These are phyloP conservation scores for Boletus huronensis DNA, from an alignment of 768 basidiomycete species.

Conservation along the genomic window DNA sequence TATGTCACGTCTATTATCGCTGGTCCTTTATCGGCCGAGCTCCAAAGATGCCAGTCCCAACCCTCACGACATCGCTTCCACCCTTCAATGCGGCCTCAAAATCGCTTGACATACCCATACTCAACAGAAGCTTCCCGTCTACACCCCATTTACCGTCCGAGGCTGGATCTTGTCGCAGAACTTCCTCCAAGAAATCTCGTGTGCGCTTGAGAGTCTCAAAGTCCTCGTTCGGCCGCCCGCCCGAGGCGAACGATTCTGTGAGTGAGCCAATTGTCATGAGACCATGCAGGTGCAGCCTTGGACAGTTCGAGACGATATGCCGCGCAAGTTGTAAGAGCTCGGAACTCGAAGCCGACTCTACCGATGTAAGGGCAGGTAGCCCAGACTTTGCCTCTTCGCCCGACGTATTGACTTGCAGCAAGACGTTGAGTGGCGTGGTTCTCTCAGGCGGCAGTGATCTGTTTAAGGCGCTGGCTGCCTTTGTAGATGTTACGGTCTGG, in stretches of 20 bases:
- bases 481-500: conserved; percentile 81
- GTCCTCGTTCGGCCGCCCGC: conserved; percentile 57
- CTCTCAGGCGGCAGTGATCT: conserved; percentile 63
- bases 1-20: conserved; percentile 14
- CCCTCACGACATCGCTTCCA: conserved; percentile 85
- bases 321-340: conserved; percentile 66
- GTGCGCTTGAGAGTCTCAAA: conserved; percentile 69
- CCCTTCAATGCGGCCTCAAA: conserved; percentile 82
- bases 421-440: conserved; percentile 63
- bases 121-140: conserved; percentile 54
- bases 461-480: conserved; percentile 76
- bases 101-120: conserved; percentile 98
- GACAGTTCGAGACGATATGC: conserved; percentile 70
- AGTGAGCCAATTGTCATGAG: conserved; percentile 97
- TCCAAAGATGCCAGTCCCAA: conserved; percentile 91
- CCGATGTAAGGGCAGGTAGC: conserved; percentile 52
- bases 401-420: conserved; percentile 94
- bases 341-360: conserved; percentile 30
- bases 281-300: conserved; percentile 72
- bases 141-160: conserved; percentile 43
- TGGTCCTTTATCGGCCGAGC: conserved; percentile 54
- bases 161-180: conserved; percentile 35
- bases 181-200: conserved; percentile 50
- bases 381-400: conserved; percentile 92
- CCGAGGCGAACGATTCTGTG: conserved; percentile 53